Evolutionary conservation across 2,329 filamentous ascomycete species (phyloP), one percentile per base, ranked within the genome.

Genomic region (Ambrosiella beaveri): DNA sequence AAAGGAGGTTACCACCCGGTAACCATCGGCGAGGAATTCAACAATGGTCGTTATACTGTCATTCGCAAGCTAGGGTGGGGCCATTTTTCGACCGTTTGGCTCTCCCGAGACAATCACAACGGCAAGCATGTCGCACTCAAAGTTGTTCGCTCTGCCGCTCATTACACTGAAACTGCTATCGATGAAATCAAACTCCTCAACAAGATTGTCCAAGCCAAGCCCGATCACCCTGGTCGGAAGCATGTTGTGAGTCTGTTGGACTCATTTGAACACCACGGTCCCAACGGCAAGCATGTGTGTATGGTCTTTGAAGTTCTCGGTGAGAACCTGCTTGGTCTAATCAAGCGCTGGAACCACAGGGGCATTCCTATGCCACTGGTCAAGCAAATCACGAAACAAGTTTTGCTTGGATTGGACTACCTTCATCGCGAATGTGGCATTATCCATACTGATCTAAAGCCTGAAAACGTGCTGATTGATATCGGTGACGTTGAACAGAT

Each of bases 251-350:
- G 89, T 70, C 77, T 98, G 44, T 79, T 97, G 65, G 91, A 97
- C 71, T 95, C 88, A 0, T 98, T 98, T 70, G 91, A 96, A 69
- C 93, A 97, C 74, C 94, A 94, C 70, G 93, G 93, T 8, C 91
- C 91, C 49, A 94, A 98, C 67, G 93, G 93, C 53, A 86, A 88
- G 56, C 93, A 98, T 68, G 89, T 97, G 60, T 98, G 93, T 75
- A 97, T 98, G 91, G 93, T 98, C 7, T 98, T 98, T 66, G 93
- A 98, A 70, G 93, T 98, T 2, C 73, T 98, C 59, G 93, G 93
- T 57, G 90, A 97, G 77, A 97, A 97, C 68, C 72, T 97, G 63
- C 74, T 97, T 57, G 91, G 93, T 35, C 73, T 98, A 68, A 96
- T 98, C 76, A 97, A 97, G 80, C 84, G 88, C 65, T 97, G 91